Evolutionary conservation across 441 rosid species (phyloP).

Genomic region (Francoa sonchifolia): DNA sequence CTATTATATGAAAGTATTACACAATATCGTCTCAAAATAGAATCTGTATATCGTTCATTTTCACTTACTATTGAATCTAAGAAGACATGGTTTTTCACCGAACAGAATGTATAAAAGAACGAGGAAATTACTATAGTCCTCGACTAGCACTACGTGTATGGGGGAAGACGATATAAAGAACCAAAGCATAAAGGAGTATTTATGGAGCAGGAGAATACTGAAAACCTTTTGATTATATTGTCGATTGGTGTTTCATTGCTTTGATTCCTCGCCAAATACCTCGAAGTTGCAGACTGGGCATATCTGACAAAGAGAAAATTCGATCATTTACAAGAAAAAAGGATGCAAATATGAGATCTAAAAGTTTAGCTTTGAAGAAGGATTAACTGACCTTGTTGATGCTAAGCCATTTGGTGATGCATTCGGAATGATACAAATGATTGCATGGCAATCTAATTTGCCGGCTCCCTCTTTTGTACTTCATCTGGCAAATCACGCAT

Average conservation of each 20-base stretch:
- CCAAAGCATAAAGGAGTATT: neutral
- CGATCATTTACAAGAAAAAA: conserved; percentile 4
- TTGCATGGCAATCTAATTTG: conserved; percentile 55
- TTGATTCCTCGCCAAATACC: conserved; percentile 34
- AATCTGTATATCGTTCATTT: too few relatives aligned
- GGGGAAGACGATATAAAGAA: conserved; percentile 4
- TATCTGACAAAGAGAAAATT: conserved; percentile 17
- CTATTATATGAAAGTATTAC: too few relatives aligned
- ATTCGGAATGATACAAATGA: conserved; percentile 48
- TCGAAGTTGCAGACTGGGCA: conserved; percentile 49
- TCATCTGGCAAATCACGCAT: conserved; percentile 60
- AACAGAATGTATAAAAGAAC: conserved; percentile 13
- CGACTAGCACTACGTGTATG: conserved; percentile 20
- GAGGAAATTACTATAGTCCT: conserved; percentile 12
- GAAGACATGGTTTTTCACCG: conserved; percentile 2
- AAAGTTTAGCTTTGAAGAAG: neutral
- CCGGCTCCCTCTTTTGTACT: conserved; percentile 45
- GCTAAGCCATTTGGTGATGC: conserved; percentile 56
- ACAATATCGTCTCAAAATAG: too few relatives aligned
- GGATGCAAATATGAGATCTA: neutral
- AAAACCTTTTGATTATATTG: conserved; percentile 4
- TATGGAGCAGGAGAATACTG: conserved; percentile 3
- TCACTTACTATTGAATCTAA: conserved; percentile 10
- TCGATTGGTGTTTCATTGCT: conserved; percentile 15
- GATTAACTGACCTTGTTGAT: conserved; percentile 42